These are phyloP conservation scores for Termitomyces sp. DNA, from an alignment of 768 basidiomycete species.

Conservation along the genomic window DNA sequence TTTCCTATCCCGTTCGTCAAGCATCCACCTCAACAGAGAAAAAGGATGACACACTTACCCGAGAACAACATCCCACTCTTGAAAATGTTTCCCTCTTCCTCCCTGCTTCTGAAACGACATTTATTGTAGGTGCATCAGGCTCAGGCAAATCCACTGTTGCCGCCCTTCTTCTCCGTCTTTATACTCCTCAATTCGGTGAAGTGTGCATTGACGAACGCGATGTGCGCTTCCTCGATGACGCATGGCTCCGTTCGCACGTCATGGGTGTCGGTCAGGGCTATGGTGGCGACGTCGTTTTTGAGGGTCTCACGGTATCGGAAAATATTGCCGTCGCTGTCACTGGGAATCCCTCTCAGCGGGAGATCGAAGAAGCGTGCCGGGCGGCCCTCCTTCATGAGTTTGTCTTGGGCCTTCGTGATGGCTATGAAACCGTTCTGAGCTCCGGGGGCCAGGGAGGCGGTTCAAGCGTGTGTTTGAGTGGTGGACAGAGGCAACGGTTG, in stretches of 20 bases:
- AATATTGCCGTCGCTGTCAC: conserved; percentile 72
- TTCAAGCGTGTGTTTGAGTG: conserved; percentile 63
- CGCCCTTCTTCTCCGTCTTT: conserved; percentile 75
- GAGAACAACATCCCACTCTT: conserved; percentile 50
- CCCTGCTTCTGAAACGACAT: conserved; percentile 75
- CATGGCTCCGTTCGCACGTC: conserved; percentile 64
- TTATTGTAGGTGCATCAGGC: conserved; percentile 87
- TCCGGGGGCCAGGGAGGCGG: conserved; percentile 34
- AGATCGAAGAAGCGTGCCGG: conserved; percentile 80
- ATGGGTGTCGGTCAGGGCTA: conserved; percentile 69
- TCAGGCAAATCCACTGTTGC: conserved; percentile 92
- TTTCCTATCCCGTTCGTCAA: conserved; percentile 76
- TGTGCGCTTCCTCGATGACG: conserved; percentile 64
- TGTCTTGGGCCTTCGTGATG: conserved; percentile 73
- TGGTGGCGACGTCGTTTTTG: conserved; percentile 62
- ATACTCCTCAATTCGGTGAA: conserved; percentile 56
- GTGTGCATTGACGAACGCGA: conserved; percentile 82
- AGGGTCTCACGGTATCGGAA: conserved; percentile 75
- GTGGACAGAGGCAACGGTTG: conserved; percentile 88
- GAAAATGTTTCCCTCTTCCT: conserved; percentile 62
- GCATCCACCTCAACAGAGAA: not conserved
- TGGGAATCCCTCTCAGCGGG: conserved; percentile 55
- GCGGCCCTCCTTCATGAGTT: conserved; percentile 87
- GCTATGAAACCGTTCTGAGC: conserved; percentile 82
- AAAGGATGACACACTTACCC: conserved; percentile 40